These are phyloP conservation scores for Saccharomycopsis sp. DNA, from an alignment of 805 yeast species.

Conservation along the genomic window DNA sequence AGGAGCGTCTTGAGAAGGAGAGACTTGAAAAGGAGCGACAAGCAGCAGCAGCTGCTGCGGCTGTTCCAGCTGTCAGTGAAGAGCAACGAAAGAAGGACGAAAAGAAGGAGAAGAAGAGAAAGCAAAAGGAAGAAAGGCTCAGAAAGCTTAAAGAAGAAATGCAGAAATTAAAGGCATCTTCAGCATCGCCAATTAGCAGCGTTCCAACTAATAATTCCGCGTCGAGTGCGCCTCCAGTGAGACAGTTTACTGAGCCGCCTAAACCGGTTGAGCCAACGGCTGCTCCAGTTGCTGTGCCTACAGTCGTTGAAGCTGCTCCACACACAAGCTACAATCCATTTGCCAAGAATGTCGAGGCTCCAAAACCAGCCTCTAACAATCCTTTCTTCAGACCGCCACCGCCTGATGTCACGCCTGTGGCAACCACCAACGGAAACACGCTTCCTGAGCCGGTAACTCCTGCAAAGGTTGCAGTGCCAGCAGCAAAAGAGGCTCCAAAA, in stretches of 20 bases:
- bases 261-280: neutral
- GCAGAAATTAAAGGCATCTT: slow-evolving; percentile 14
- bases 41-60: slow-evolving; percentile 5
- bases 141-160: slow-evolving; percentile 20
- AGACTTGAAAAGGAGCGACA: slow-evolving; percentile 23
- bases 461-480: neutral
- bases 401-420: neutral
- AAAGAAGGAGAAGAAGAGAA: slow-evolving; percentile 16
- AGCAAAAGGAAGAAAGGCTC: slow-evolving; percentile 20
- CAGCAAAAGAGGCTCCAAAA: neutral
- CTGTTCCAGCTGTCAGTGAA: neutral
- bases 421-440: neutral
- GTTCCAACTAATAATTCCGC: neutral
- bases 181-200: neutral
- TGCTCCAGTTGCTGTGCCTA: neutral
- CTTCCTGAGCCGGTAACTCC: neutral
- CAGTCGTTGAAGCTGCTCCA: neutral
- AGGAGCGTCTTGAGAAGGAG: slow-evolving; percentile 21
- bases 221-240: slow-evolving; percentile 3
- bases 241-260: neutral
- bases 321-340: slow-evolving; percentile 13
- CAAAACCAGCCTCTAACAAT: slow-evolving; percentile 7
- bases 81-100: slow-evolving; percentile 9
- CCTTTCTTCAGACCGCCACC: slow-evolving; percentile 14
- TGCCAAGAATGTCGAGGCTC: neutral